phyloP scores from a whole-genome alignment of 805 yeast species.

The Spathaspora boniae region DNA sequence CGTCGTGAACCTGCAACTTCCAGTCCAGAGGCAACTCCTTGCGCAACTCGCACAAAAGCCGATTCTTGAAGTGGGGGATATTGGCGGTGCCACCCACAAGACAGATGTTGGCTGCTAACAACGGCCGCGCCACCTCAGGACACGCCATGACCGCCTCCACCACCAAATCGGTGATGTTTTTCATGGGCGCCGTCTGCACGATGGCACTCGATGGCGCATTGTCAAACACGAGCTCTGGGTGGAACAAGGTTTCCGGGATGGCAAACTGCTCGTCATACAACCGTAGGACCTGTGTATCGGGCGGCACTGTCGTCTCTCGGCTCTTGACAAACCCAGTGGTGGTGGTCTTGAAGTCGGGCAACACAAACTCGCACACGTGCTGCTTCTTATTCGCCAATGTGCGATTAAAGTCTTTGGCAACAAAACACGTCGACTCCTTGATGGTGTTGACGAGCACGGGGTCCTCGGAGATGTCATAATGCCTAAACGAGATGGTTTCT shows the following conservation, averaged over 20 bases:
- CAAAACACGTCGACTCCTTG: slow-evolving; percentile 73
- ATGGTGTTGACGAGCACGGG: slow-evolving; percentile 78
- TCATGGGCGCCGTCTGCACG: slow-evolving; percentile 49
- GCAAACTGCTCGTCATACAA: slow-evolving; percentile 84
- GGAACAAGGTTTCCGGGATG: slow-evolving; percentile 82
- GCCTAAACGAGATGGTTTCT: slow-evolving; percentile 84
- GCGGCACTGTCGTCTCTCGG: slow-evolving; percentile 22
- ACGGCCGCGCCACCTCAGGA: slow-evolving; percentile 71
- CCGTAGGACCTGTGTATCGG: slow-evolving; percentile 60
- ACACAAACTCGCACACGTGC: slow-evolving; percentile 61
- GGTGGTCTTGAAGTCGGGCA: slow-evolving; percentile 85
- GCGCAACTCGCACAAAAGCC: slow-evolving; percentile 61
- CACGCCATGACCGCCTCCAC: slow-evolving; percentile 64
- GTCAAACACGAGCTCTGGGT: slow-evolving; percentile 64
- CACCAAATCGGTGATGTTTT: slow-evolving; percentile 73
- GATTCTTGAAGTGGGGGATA: slow-evolving; percentile 59
- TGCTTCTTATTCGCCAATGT: slow-evolving; percentile 39
- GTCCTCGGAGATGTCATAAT: slow-evolving; percentile 92
- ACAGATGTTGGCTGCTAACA: slow-evolving; percentile 74
- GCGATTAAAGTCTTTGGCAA: slow-evolving; percentile 55
- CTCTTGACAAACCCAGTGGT: slow-evolving; percentile 66
- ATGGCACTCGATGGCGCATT: slow-evolving; percentile 26
- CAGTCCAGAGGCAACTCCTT: slow-evolving; percentile 71
- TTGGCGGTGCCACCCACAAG: slow-evolving; percentile 81
- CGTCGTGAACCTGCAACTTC: slow-evolving; percentile 48